These are phyloP conservation scores for Tetrahymena borealis DNA, from an alignment of 73 alveolate species.

Conservation along the genomic window DNA sequence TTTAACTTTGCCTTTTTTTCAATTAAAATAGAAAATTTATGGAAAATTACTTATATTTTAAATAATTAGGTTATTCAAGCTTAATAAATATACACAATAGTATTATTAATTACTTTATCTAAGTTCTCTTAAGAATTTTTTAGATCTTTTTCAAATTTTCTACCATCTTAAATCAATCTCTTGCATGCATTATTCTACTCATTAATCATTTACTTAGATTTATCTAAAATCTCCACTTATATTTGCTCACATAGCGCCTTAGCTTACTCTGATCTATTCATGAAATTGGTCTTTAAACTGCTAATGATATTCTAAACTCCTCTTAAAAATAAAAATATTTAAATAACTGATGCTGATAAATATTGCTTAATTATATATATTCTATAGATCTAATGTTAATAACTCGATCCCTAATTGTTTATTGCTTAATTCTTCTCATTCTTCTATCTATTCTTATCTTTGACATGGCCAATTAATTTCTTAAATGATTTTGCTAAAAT, in stretches of 20 bases:
- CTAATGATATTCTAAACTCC: neutral
- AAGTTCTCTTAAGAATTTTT: neutral
- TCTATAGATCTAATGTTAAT: neutral
- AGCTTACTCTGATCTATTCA: neutral
- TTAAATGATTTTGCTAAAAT: neutral
- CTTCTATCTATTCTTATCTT: neutral
- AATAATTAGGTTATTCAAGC: too few species aligned
- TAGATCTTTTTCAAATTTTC: neutral
- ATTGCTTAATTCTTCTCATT: too few species aligned
- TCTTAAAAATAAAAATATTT: neutral
- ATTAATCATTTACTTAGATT: neutral
- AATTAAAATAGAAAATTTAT: too few species aligned
- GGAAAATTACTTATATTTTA: too few species aligned
- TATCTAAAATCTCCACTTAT: neutral
- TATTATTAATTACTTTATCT: neutral
- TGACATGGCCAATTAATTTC: neutral
- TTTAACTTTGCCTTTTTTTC: neutral
- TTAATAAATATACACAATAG: too few species aligned
- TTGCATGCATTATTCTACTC: neutral
- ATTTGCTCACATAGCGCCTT: neutral
- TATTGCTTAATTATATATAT: too few species aligned
- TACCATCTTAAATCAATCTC: neutral
- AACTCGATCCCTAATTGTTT: too few species aligned
- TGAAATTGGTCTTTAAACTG: neutral
- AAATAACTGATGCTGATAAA: too few species aligned